Evolutionary conservation across 371 early-diverging fungal species (phyloP), one percentile per base, ranked within the genome.

Genomic region (Mortierella sp.): DNA sequence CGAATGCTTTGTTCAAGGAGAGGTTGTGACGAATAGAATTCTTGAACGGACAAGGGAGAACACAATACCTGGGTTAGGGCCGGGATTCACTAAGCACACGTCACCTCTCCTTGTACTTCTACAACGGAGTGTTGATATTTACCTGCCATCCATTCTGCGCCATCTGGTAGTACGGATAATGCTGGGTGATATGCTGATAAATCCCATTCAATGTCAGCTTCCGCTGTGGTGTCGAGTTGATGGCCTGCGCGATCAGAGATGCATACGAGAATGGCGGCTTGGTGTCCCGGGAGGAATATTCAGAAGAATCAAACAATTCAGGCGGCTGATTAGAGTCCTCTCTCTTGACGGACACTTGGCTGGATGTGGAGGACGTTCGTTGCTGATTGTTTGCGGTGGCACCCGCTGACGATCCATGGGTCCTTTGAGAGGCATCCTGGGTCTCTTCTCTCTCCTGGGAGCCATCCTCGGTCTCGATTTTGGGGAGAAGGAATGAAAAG

Each of bases 1-100:
- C 85, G 80, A 98, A 98, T 7, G 93, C 90, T 75, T 95, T 95
- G 83, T 99, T 98, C 46, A 98, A 84, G 3, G 96, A 95, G 9
- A 99, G 82, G 69, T 98, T 98, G 81, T 99, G 99, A 30, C 99
- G 87, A 59, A 99, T 96, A 5, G 97, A 97, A 79, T 98, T 99
- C 90, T 96, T 70, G 21, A 48, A 55, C 17, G 56, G 50, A 50
- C 17, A 39, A 4, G 27, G 5, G 28, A 28, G 14, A 14, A 39
- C 1, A n/a, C n/a, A n/a, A n/a, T n/a, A n/a, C n/a, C n/a, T n/a
- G n/a, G n/a, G n/a, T n/a, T n/a, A n/a, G n/a, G n/a, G n/a, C n/a
- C n/a, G n/a, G n/a, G n/a, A n/a, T n/a, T n/a, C n/a, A n/a, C n/a
- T n/a, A n/a, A n/a, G n/a, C n/a, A n/a, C n/a, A n/a, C n/a, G n/a